A percentile compares a stretch with the other conserved stretches of the same genome.
Conservation (phyloP, 164 flowering plant genomes). For the Tetracentron sinense region DNA sequence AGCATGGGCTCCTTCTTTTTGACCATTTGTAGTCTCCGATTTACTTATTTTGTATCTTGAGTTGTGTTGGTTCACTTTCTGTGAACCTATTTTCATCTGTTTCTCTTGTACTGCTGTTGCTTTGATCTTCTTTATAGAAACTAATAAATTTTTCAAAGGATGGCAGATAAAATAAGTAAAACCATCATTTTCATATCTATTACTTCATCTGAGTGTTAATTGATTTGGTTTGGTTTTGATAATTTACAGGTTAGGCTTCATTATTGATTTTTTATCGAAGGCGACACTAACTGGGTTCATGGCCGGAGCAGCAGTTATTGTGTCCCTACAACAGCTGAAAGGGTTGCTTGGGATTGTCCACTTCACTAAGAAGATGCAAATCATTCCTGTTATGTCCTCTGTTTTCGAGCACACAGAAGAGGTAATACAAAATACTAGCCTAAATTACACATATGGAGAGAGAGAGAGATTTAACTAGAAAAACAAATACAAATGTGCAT, state of each 20-base stretch:
- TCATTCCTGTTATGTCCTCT: slow-evolving; percentile 48
- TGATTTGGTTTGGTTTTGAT: background rate
- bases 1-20: too few species aligned
- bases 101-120: too few species aligned
- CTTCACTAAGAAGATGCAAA: slow-evolving; percentile 49
- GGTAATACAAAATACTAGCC: slow-evolving; percentile 21
- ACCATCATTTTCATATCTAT: too few species aligned
- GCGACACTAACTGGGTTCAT: slow-evolving; percentile 65
- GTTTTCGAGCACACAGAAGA: slow-evolving; percentile 37
- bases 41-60: too few species aligned
- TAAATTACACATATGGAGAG: background rate
- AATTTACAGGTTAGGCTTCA: slow-evolving; percentile 49
- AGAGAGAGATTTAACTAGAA: background rate
- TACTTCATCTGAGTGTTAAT: too few species aligned
- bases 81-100: too few species aligned
- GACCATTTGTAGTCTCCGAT: too few species aligned
- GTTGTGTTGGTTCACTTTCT: too few species aligned
- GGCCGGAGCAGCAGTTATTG: slow-evolving; percentile 65
- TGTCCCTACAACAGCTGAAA: slow-evolving; percentile 65
- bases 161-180: too few species aligned
- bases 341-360: slow-evolving; percentile 60
- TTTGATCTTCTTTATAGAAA: too few species aligned
- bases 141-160: too few species aligned
- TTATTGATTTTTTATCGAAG: slow-evolving; percentile 60
- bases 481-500: too few species aligned